Conservation (phyloP, 1,284 basidiomycete genomes). For the Boletus smithii region DNA sequence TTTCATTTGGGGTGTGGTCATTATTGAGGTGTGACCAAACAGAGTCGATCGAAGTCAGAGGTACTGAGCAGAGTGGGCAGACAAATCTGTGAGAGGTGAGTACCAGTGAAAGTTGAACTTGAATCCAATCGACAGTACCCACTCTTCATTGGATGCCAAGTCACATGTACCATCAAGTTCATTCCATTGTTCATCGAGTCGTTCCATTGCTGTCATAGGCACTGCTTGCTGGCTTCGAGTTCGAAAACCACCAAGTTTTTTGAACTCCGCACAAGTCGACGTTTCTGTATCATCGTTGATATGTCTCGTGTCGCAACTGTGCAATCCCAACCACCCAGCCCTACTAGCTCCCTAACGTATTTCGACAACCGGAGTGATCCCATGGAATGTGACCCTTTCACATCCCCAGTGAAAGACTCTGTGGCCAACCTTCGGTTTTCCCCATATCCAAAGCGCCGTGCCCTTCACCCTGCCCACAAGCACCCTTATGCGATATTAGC, state of each 20-base stretch:
- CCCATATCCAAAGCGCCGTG: not conserved
- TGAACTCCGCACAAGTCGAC: not conserved
- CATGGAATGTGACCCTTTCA: too few species aligned
- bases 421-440: not conserved
- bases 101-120: too few species aligned
- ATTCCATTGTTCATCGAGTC: not conserved
- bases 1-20: not conserved
- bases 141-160: not conserved
- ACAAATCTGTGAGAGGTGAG: not conserved
- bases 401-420: not conserved
- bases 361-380: too few species aligned
- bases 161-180: not conserved
- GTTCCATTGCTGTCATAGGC: too few species aligned
- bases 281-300: too few species aligned
- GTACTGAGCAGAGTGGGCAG: not conserved
- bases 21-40: slow-evolving; percentile 3
- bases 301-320: too few species aligned
- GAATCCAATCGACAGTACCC: not conserved
- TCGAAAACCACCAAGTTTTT: not conserved
- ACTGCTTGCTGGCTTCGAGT: too few species aligned
- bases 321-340: too few species aligned
- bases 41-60: not conserved
- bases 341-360: too few species aligned
- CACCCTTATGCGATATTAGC: not conserved
- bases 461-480: not conserved